Evolutionary conservation across 83 land plant genomes (phyloP).

Genomic region (Picea mariana): DNA sequence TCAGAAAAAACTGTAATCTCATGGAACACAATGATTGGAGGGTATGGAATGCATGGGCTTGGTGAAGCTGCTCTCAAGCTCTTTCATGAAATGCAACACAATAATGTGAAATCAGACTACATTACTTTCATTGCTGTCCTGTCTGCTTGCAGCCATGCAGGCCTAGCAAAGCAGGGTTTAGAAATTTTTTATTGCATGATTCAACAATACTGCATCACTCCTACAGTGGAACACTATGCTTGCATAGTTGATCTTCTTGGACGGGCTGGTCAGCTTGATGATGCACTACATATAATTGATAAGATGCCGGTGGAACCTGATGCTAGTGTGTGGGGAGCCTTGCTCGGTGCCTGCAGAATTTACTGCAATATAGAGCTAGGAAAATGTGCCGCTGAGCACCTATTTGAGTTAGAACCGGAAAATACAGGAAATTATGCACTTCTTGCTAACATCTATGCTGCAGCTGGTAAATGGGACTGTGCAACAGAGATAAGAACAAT

Average conservation of each 20-base stretch:
- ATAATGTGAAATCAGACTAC: slow-evolving; percentile 49
- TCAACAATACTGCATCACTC: slow-evolving; percentile 34
- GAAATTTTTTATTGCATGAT: slow-evolving; percentile 46
- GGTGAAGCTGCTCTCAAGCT: slow-evolving; percentile 26
- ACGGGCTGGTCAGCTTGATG: slow-evolving; percentile 50
- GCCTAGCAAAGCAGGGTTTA: slow-evolving; percentile 45
- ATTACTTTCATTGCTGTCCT: slow-evolving; percentile 66
- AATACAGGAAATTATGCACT: slow-evolving; percentile 23
- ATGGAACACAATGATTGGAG: slow-evolving; percentile 59
- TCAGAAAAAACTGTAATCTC: slow-evolving; percentile 32
- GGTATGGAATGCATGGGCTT: slow-evolving; percentile 47
- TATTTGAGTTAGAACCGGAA: slow-evolving; percentile 21
- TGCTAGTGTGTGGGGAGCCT: slow-evolving; percentile 60
- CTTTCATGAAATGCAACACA: slow-evolving; percentile 38
- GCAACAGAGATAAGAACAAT: slow-evolving; percentile 5
- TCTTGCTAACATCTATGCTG: slow-evolving; percentile 15
- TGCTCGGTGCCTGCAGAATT: slow-evolving; percentile 61
- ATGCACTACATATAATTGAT: slow-evolving; percentile 45
- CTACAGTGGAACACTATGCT: slow-evolving; percentile 68
- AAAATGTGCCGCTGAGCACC: slow-evolving; percentile 45
- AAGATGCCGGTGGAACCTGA: slow-evolving; percentile 52
- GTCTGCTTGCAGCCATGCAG: slow-evolving; percentile 57
- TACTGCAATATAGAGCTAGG: slow-evolving; percentile 35
- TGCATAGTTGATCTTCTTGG: slow-evolving; percentile 67
- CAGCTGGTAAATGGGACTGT: slow-evolving; percentile 9